phyloP scores from a whole-genome alignment of 345 rosid genomes.

The Aquilaria yunnanensis region DNA sequence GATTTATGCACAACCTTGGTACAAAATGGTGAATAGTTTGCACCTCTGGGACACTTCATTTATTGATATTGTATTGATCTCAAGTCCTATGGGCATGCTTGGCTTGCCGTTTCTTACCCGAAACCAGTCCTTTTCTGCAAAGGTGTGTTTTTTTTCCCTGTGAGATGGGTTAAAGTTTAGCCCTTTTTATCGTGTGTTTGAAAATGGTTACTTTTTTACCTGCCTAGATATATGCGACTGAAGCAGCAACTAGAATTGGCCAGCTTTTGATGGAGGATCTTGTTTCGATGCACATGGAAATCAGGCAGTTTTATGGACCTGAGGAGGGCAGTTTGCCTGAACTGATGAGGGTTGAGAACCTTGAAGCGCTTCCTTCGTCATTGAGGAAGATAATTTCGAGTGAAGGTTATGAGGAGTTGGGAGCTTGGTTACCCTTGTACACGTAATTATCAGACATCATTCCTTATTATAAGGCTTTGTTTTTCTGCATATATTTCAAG shows the following conservation, averaged over 20 bases:
- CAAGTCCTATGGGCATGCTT: constrained; percentile 76
- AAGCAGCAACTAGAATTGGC: constrained; percentile 68
- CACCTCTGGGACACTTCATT: constrained; percentile 80
- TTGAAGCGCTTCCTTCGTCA: constrained; percentile 43
- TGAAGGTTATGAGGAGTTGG: constrained; percentile 51
- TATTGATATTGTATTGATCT: constrained; percentile 66
- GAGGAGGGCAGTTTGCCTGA: constrained; percentile 38
- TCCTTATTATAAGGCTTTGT: not conserved
- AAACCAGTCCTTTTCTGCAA: constrained; percentile 55
- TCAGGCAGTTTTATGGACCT: constrained; percentile 50
- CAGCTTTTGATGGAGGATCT: constrained; percentile 91
- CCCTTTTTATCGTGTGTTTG: not conserved
- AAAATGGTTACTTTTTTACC: constrained; percentile 3
- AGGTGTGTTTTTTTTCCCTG: constrained; percentile 35
- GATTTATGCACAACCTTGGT: constrained; percentile 70
- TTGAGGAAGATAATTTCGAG: constrained; percentile 55
- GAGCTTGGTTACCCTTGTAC: constrained; percentile 83
- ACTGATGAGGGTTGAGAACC: constrained; percentile 69
- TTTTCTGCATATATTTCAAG: not conserved
- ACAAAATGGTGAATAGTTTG: constrained; percentile 59
- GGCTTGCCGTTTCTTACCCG: constrained; percentile 80
- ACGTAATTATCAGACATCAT: constrained; percentile 36
- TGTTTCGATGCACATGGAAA: constrained; percentile 67
- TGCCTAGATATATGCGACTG: constrained; percentile 63
- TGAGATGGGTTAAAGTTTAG: not conserved